Evolutionary conservation across 495 filamentous ascomycete genomes (phyloP).

Genomic region (Aspergillus cristatus): DNA sequence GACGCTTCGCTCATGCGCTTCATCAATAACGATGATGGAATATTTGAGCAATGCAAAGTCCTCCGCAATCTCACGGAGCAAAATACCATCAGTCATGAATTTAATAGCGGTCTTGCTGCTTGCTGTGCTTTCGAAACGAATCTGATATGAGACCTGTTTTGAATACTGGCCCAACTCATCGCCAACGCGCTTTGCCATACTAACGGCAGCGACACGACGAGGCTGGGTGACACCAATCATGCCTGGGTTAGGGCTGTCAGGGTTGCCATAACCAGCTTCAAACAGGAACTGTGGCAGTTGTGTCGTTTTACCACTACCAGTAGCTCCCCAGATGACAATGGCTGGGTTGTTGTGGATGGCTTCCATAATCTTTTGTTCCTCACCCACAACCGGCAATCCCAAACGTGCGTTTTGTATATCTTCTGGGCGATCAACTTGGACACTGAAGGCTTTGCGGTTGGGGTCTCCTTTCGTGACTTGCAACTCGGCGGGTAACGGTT

Average conservation of each 20-base stretch:
- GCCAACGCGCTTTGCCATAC: slow-evolving; percentile 86
- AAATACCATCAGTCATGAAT: slow-evolving; percentile 98
- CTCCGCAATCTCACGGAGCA: slow-evolving; percentile 81
- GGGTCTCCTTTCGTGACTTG: slow-evolving; percentile 49
- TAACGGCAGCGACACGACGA: slow-evolving; percentile 83
- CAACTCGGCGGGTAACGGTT: slow-evolving; percentile 68
- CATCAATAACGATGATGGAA: slow-evolving; percentile 88
- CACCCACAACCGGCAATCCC: slow-evolving; percentile 81
- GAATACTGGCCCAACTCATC: slow-evolving; percentile 66
- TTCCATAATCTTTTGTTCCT: slow-evolving; percentile 98
- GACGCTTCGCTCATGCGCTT: slow-evolving; percentile 94
- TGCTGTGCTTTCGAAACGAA: slow-evolving; percentile 83
- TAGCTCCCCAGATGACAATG: slow-evolving; percentile 90
- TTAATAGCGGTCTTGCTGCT: slow-evolving; percentile 86
- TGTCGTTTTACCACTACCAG: slow-evolving; percentile 94
- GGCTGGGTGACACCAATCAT: slow-evolving; percentile 95
- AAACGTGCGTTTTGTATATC: slow-evolving; percentile 71
- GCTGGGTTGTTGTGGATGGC: slow-evolving; percentile 81
- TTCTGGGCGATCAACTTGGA: slow-evolving; percentile 57
- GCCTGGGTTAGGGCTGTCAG: slow-evolving; percentile 67
- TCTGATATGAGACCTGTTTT: slow-evolving; percentile 80
- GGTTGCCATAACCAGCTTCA: slow-evolving; percentile 85
- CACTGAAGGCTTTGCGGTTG: slow-evolving; percentile 65
- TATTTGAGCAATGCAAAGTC: slow-evolving; percentile 92
- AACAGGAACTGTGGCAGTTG: slow-evolving; percentile 94